These are phyloP conservation scores for Poa pratensis DNA, from an alignment of 176 grass and related monocot species.

Conservation along the genomic window DNA sequence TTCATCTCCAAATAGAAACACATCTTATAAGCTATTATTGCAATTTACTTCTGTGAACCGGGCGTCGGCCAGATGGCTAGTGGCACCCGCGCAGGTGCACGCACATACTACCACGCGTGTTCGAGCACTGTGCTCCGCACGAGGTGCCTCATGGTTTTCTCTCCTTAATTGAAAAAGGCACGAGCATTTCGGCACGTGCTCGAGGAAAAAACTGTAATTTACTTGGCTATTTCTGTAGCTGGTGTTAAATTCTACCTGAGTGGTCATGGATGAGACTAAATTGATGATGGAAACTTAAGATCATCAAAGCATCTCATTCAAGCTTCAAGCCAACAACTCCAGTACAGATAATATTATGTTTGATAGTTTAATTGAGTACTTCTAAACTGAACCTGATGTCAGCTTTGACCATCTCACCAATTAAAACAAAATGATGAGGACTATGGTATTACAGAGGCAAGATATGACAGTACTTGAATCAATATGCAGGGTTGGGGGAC, in stretches of 20 bases:
- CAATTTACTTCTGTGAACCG: neutral
- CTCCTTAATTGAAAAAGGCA: neutral
- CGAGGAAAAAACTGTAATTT: neutral
- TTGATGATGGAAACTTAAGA: neutral
- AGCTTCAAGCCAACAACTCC: neutral
- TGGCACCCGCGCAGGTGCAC: neutral
- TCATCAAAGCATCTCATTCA: slow-evolving; percentile 11
- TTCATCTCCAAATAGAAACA: neutral
- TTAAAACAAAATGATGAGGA: neutral
- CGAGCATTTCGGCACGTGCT: neutral
- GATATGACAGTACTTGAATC: neutral
- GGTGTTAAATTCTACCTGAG: neutral
- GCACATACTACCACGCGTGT: neutral
- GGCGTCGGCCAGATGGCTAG: neutral
- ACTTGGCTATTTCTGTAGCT: slow-evolving; percentile 1
- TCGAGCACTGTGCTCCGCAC: neutral
- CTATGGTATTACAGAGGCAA: neutral
- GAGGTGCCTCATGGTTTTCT: neutral
- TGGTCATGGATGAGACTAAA: slow-evolving; percentile 1
- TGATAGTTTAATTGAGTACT: neutral
- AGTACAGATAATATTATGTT: neutral
- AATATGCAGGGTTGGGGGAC: neutral
- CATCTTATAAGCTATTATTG: neutral
- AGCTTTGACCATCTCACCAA: neutral
- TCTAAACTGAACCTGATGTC: neutral